Evolutionary conservation across 495 filamentous ascomycete species (phyloP), one percentile per base, ranked within the genome.

Genomic region (Pseudoneurospora amorphoporcata): DNA sequence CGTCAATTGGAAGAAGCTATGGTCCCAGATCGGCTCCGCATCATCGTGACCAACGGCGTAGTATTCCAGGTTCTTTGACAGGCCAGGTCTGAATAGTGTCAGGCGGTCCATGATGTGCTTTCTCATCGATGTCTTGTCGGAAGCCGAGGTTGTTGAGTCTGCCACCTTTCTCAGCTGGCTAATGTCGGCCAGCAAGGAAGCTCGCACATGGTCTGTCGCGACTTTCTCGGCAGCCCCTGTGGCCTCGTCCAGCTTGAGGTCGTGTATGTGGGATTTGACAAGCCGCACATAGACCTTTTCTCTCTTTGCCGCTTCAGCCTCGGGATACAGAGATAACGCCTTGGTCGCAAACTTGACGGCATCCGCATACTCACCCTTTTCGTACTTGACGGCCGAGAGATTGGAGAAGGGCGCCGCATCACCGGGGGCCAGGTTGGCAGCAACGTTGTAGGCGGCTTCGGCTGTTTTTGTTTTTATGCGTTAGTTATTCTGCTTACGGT

Each of bases 381-480:
- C 82, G 39, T 82, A 81, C 45, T 76, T 73, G 53, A 75, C 76
- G 69, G 74, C 76, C 2, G 80, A 81, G 32, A 83, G 73, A 43
- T 82, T 81, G 3, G 81, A 82, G 9, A 82, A 58, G 6, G 79
- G 79, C 16, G 71, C 70, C 0, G 77, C 76, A 9, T 78, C 74
- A 16, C 69, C 68, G 17, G 77, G 79, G 23, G 73, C 77, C 12
- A 80, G 69, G 23, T 32, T 37, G 16, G 72, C 73, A 43, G 79
- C 81, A 68, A 73, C 68, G 38, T 77, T 47, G 68, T 82, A 82
- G 19, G 75, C 71, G n/a, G 73, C 73, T 41, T 71, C 72, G 32
- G 78, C 80, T 81, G 2, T 5, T 16, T 9, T 39, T 7, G 19
- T 38, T 42, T 19, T 10, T 39, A 37, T 35, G 39, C 38, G 5